Percentiles rank a stretch among this genome's conserved stretches.
Conservation (phyloP, 2,329 filamentous ascomycete species). For the Corinectria fuckeliana region DNA sequence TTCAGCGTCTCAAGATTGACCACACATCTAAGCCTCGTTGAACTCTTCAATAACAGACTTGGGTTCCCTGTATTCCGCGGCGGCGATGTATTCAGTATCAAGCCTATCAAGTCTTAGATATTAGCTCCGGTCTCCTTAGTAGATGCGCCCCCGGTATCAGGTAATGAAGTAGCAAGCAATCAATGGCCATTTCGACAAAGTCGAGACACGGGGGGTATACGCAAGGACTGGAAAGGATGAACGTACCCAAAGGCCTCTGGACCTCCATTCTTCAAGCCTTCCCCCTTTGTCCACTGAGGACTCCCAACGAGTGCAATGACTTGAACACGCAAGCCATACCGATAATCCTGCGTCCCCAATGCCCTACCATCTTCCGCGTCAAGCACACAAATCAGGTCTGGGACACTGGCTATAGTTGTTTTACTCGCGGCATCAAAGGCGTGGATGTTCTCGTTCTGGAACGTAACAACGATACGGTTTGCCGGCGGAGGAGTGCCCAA, state of each 20-base stretch:
- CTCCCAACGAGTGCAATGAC: constrained; percentile 17
- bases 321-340: constrained; percentile 17
- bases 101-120: not conserved
- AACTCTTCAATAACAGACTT: not conserved
- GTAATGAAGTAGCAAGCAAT: no score
- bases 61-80: not conserved
- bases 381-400: constrained; percentile 20
- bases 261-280: constrained; percentile 2
- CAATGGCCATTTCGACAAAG: no score
- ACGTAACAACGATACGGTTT: not conserved
- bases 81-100: not conserved
- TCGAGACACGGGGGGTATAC: not conserved
- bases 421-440: not conserved
- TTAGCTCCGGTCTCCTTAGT: not conserved
- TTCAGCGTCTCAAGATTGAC: not conserved
- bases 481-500: not conserved
- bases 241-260: constrained; percentile 2
- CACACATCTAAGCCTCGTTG: not conserved
- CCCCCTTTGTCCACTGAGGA: constrained; percentile 17
- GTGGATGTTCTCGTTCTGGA: constrained; percentile 16
- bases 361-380: constrained; percentile 17
- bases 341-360: constrained; percentile 20
- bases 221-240: no score
- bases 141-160: not conserved
- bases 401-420: constrained; percentile 9